Conservation (phyloP, 1,139 yeast species). For the Yamadazyma blattariae region DNA sequence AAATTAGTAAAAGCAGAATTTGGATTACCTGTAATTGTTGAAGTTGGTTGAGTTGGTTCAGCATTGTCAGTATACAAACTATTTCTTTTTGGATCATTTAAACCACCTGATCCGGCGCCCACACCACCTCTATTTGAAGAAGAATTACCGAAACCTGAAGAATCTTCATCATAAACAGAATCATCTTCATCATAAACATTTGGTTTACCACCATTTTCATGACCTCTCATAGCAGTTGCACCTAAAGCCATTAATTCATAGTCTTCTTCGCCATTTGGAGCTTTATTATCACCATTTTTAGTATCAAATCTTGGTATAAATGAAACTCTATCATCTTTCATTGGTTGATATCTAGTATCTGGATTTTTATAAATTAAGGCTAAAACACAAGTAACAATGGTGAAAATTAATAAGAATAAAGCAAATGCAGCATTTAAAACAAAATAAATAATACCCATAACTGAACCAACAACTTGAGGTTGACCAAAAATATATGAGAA, state of each 20-base stretch:
- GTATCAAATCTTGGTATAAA: conserved; percentile 65
- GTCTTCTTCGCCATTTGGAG: conserved; percentile 42
- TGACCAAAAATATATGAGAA: conserved; percentile 82
- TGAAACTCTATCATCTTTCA: conserved; percentile 94
- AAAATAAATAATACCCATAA: conserved; percentile 91
- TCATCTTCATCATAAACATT: conserved; percentile 32
- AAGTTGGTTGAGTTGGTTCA: conserved; percentile 45
- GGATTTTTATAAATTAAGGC: conserved; percentile 90
- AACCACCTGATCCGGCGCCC: conserved; percentile 10
- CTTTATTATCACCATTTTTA: conserved; percentile 24
- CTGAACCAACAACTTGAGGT: conserved; percentile 83
- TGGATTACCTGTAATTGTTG: conserved; percentile 46
- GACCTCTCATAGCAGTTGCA: conserved; percentile 82
- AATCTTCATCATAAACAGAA: conserved; percentile 33
- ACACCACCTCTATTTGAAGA: too few species aligned
- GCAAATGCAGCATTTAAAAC: conserved; percentile 89
- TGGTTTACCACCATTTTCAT: conserved; percentile 44
- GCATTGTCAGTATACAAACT: conserved; percentile 26
- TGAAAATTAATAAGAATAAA: conserved; percentile 73
- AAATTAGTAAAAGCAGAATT: conserved; percentile 29
- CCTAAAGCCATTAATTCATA: conserved; percentile 87
- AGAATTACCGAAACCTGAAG: conserved; percentile 15
- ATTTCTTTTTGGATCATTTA: conserved; percentile 25
- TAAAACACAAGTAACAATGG: conserved; percentile 81
- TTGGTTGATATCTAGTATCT: conserved; percentile 92